Conservation (phyloP, 306 rosid genomes). For the Trifolium dubium region DNA sequence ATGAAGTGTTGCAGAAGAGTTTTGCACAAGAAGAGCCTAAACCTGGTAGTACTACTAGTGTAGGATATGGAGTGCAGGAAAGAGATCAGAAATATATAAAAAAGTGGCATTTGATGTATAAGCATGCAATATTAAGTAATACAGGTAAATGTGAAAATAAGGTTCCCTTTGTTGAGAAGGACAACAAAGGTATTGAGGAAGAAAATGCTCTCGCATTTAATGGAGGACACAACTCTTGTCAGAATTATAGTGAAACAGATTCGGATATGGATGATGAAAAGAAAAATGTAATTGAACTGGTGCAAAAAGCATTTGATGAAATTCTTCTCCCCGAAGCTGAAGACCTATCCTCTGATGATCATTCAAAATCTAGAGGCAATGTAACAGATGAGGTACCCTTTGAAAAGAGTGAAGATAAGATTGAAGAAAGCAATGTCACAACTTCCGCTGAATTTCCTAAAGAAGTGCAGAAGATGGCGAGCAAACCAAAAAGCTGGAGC, state of each 20-base stretch:
- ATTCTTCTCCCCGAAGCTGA: slow-evolving; percentile 81
- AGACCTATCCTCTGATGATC: slow-evolving; percentile 45
- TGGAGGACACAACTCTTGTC: slow-evolving; percentile 44
- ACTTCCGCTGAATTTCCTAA: slow-evolving; percentile 36
- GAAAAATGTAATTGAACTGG: slow-evolving; percentile 58
- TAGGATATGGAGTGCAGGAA: slow-evolving; percentile 36
- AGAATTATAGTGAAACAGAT: slow-evolving; percentile 23
- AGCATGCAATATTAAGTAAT: slow-evolving; percentile 60
- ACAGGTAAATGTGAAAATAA: slow-evolving; percentile 44
- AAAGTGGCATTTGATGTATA: slow-evolving; percentile 86
- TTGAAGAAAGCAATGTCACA: slow-evolving; percentile 36
- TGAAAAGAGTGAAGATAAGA: slow-evolving; percentile 43
- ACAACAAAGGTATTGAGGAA: slow-evolving; percentile 47
- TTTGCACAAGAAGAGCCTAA: slow-evolving; percentile 38
- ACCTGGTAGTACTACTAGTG: slow-evolving; percentile 32
- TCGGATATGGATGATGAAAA: slow-evolving; percentile 44
- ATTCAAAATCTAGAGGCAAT: slow-evolving; percentile 37
- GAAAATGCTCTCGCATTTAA: slow-evolving; percentile 24
- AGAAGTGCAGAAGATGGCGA: slow-evolving; percentile 46
- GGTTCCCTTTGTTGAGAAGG: slow-evolving; percentile 39
- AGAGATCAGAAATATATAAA: slow-evolving; percentile 60
- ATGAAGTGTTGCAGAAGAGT: slow-evolving; percentile 32
- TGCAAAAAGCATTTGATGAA: slow-evolving; percentile 82
- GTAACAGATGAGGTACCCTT: slow-evolving; percentile 41
- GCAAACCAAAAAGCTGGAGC: slow-evolving; percentile 76